Percentiles rank a stretch among this genome's conserved stretches.
phyloP scores from a whole-genome alignment of 148 eudicot genomes.

The Beta vulgaris region DNA sequence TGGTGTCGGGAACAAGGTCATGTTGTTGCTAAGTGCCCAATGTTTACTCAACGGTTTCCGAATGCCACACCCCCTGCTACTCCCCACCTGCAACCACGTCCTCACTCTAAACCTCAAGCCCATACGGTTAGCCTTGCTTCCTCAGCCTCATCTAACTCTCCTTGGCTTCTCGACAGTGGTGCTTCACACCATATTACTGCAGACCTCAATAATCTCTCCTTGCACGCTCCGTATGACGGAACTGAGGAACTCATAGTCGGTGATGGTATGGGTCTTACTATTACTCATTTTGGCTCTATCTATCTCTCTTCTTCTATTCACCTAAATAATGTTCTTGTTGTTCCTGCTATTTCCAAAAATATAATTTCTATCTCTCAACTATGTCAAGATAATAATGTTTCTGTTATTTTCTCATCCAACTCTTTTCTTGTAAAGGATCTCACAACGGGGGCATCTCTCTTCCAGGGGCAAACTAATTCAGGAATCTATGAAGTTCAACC shows the following conservation, averaged over 20 bases:
- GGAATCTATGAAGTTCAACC: neutral
- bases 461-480: neutral
- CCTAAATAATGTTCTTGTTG: neutral
- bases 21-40: no score
- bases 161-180: no score
- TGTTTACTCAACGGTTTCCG: no score
- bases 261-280: neutral
- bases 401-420: neutral
- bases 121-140: no score
- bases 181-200: neutral
- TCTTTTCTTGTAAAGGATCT: constrained; percentile 5
- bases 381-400: neutral
- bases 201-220: neutral
- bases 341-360: neutral
- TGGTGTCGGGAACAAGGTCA: no score
- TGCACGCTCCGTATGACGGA: neutral
- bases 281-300: neutral
- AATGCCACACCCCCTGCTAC: no score
- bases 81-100: no score
- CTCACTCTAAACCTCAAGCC: no score
- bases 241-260: neutral
- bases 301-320: neutral
- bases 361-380: no score
- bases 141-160: no score
- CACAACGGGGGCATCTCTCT: neutral